Percentiles rank a stretch among this genome's conserved stretches.
phyloP scores from a whole-genome alignment of 192 early-diverging fungal genomes.

The Entomortierella chlamydospora region DNA sequence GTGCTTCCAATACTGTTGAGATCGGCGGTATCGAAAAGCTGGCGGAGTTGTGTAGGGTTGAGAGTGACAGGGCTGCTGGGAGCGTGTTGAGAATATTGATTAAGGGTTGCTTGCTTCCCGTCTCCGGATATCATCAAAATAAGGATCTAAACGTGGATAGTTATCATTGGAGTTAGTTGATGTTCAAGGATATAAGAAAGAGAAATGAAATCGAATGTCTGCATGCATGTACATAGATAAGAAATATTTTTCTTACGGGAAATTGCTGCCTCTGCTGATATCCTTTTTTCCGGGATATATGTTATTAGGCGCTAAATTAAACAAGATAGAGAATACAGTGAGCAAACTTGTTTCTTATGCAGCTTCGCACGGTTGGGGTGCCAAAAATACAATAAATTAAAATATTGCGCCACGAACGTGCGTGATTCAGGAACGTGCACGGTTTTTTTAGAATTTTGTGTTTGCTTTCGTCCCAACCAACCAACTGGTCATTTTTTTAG shows the following conservation, averaged over 20 bases:
- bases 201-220: neutral
- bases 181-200: neutral
- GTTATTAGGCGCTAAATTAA: slow-evolving; percentile 39
- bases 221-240: too few species aligned
- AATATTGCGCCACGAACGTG: slow-evolving; percentile 19
- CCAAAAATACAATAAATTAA: neutral
- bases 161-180: neutral
- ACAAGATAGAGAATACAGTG: neutral
- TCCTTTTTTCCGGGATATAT: slow-evolving; percentile 50
- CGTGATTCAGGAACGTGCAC: slow-evolving; percentile 38
- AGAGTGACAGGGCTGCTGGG: neutral
- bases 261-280: slow-evolving; percentile 51
- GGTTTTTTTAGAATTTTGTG: neutral
- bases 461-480: neutral
- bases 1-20: too few species aligned
- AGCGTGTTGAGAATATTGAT: neutral
- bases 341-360: neutral
- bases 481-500: too few species aligned
- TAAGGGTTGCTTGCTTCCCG: slow-evolving; percentile 19
- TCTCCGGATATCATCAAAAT: slow-evolving; percentile 47
- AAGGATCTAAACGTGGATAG: slow-evolving; percentile 21
- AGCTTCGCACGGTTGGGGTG: neutral
- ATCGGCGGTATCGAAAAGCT: too few species aligned
- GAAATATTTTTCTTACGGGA: slow-evolving; percentile 19
- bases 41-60: neutral